These are phyloP conservation scores for Monilinia aucupariae DNA, from an alignment of 2,329 filamentous ascomycete species.

Conservation along the genomic window DNA sequence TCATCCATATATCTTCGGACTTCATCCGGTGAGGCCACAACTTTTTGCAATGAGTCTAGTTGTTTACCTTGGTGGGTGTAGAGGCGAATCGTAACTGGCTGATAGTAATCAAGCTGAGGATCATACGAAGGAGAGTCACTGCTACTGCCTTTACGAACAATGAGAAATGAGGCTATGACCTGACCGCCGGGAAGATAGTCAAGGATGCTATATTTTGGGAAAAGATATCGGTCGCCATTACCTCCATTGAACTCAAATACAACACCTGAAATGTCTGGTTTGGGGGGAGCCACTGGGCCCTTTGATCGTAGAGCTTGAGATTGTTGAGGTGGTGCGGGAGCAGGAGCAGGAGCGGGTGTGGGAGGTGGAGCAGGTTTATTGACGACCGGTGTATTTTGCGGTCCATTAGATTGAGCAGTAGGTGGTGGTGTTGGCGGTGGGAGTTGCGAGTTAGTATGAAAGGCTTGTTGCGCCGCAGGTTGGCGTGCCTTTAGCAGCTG, in stretches of 20 bases:
- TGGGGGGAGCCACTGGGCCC: constrained; percentile 49
- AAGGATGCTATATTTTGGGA: constrained; percentile 72
- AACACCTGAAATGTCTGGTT: constrained; percentile 59
- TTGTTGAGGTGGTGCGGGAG: constrained; percentile 30
- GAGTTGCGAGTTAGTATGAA: constrained; percentile 25
- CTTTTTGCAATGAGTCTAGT: constrained; percentile 54
- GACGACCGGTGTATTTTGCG: constrained; percentile 18
- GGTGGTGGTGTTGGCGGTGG: constrained; percentile 16
- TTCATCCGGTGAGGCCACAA: constrained; percentile 58
- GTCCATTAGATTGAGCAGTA: constrained; percentile 18
- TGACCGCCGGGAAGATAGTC: constrained; percentile 59
- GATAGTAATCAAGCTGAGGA: constrained; percentile 64
- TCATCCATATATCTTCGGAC: constrained; percentile 64
- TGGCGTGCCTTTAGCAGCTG: constrained; percentile 57
- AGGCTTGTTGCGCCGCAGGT: constrained; percentile 40
- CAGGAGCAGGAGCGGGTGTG: constrained; percentile 27
- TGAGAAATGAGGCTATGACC: constrained; percentile 69
- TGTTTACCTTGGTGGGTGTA: constrained; percentile 49
- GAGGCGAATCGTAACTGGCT: constrained; percentile 63
- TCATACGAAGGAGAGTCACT: constrained; percentile 57
- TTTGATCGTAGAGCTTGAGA: constrained; percentile 56
- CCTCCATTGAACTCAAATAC: constrained; percentile 64
- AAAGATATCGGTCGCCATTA: constrained; percentile 69
- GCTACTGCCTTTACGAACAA: constrained; percentile 66
- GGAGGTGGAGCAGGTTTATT: constrained; percentile 17